Evolutionary conservation across 148 eudicot genomes (phyloP).

Genomic region (Vaccinium darrowii): DNA sequence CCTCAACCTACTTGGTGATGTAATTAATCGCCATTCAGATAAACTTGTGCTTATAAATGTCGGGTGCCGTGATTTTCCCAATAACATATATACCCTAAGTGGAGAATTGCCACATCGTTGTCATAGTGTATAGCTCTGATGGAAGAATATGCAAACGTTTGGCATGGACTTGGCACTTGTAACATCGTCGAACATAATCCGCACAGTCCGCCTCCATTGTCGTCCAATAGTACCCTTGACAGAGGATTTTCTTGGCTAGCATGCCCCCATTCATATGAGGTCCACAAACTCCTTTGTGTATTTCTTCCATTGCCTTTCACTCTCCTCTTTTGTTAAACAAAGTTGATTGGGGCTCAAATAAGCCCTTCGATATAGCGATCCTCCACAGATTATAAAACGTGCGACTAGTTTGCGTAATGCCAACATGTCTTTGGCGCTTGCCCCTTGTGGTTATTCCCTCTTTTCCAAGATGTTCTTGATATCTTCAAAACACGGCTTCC

Average conservation of each 20-base stretch:
- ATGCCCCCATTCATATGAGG: neutral
- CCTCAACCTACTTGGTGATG: slow-evolving; percentile 12
- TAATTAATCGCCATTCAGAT: neutral
- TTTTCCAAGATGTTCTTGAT: too few species aligned
- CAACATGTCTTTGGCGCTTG: too few species aligned
- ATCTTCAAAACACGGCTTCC: too few species aligned
- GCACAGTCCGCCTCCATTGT: neutral
- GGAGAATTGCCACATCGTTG: neutral
- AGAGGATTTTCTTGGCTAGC: neutral
- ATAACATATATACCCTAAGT: slow-evolving; percentile 6
- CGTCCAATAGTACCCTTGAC: neutral
- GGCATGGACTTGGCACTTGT: neutral
- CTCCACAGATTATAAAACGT: too few species aligned
- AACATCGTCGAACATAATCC: neutral
- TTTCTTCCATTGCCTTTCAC: neutral
- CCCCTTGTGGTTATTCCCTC: too few species aligned
- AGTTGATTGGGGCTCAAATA: too few species aligned
- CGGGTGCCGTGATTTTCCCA: neutral
- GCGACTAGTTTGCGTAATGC: too few species aligned
- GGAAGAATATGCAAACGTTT: neutral
- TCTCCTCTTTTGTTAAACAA: neutral
- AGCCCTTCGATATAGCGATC: too few species aligned
- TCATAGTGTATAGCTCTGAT: neutral
- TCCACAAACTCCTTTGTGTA: neutral
- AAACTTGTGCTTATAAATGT: neutral